Conservation (phyloP, 2,329 filamentous ascomycete genomes). For the Trichoderma sp. region DNA sequence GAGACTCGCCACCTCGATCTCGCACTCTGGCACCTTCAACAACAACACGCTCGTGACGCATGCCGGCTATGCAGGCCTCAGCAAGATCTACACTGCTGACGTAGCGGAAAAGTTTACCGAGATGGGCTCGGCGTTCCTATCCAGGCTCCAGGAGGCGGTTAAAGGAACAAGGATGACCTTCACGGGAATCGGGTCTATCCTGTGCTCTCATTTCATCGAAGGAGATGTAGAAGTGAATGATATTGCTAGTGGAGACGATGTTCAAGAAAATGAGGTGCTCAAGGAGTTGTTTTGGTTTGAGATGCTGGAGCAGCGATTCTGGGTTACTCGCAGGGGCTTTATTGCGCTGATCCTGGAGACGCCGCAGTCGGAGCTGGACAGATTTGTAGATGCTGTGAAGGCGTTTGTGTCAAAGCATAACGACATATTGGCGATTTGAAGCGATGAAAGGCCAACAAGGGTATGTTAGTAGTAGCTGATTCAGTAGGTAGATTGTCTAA, state of each 20-base stretch:
- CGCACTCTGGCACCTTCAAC: slow-evolving; percentile 65
- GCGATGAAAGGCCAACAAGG: neutral
- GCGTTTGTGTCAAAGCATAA: slow-evolving; percentile 33
- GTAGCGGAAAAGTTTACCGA: slow-evolving; percentile 33
- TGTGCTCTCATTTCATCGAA: slow-evolving; percentile 38
- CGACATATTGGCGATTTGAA: slow-evolving; percentile 20
- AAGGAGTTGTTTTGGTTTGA: slow-evolving; percentile 46
- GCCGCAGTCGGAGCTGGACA: slow-evolving; percentile 38
- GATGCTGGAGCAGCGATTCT: slow-evolving; percentile 44
- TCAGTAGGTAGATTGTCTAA: neutral
- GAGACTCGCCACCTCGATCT: slow-evolving; percentile 37
- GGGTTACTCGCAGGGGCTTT: slow-evolving; percentile 41
- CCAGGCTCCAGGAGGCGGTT: slow-evolving; percentile 31
- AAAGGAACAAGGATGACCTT: slow-evolving; percentile 38
- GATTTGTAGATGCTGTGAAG: slow-evolving; percentile 38
- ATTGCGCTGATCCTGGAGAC: slow-evolving; percentile 41
- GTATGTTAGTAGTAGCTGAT: neutral
- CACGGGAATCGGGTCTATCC: slow-evolving; percentile 37
- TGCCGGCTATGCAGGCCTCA: slow-evolving; percentile 46
- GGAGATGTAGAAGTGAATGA: slow-evolving; percentile 24
- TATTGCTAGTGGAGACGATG: slow-evolving; percentile 30
- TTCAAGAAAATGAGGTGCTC: slow-evolving; percentile 33
- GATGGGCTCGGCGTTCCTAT: slow-evolving; percentile 31
- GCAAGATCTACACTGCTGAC: slow-evolving; percentile 35
- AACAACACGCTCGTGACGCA: slow-evolving; percentile 62